Evolutionary conservation across 768 basidiomycete species (phyloP).

Genomic region (Postia placenta): DNA sequence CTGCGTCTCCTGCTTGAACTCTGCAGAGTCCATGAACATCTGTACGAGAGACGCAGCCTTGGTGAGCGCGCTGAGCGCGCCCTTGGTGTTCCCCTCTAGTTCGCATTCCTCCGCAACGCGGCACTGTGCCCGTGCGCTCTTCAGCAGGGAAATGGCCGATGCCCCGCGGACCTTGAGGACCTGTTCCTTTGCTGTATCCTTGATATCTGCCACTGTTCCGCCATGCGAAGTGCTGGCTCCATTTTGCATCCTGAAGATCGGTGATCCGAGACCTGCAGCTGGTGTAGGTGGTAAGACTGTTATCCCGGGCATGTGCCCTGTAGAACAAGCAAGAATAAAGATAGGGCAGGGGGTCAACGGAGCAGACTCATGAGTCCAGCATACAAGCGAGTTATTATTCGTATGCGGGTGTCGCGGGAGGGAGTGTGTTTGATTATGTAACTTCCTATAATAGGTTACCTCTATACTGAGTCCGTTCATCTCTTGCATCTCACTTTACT

Average conservation of each 20-base stretch:
- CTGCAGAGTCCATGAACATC: conserved; percentile 53
- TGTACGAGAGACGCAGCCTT: conserved; percentile 54
- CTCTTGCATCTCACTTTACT: no score
- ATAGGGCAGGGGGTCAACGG: conserved; percentile 3
- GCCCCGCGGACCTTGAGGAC: conserved; percentile 52
- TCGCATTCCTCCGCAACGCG: conserved; percentile 47
- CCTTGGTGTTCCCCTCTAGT: conserved; percentile 51
- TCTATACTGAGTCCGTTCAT: no score
- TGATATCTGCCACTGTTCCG: conserved; percentile 38
- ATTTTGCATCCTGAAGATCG: conserved; percentile 30
- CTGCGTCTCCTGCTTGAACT: conserved; percentile 43
- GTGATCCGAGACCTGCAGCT: conserved; percentile 24
- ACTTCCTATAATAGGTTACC: no score
- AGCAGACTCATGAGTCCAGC: not conserved
- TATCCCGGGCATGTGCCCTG: conserved; percentile 35
- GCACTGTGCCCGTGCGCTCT: conserved; percentile 53
- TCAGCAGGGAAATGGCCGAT: conserved; percentile 56
- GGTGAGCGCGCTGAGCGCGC: conserved; percentile 53
- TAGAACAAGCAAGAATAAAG: conserved; percentile 10
- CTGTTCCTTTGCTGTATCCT: conserved; percentile 38
- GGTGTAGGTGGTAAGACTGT: conserved; percentile 35
- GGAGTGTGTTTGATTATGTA: no score
- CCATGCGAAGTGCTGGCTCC: conserved; percentile 18
- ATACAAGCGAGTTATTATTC: no score
- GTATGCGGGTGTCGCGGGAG: no score